Base-by-base conservation (phyloP, 2,329 filamentous ascomycete species). In the Aotearoamyces nothofagi region DNA sequence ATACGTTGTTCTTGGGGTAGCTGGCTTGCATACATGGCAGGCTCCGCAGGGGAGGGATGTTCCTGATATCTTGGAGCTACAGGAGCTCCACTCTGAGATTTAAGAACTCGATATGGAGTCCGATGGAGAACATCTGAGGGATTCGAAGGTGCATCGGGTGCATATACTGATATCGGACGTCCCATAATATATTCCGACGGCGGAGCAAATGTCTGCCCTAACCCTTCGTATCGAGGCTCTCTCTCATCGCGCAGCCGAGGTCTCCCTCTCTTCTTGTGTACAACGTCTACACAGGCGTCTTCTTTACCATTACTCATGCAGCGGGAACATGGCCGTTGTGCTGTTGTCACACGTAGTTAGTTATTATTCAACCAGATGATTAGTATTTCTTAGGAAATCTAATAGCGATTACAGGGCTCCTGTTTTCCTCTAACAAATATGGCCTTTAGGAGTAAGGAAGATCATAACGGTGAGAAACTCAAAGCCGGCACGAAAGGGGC, bases 261-360 rank as follows among this genome's bases (percentile, higher is more conserved):
- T 27, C 81, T 66, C 23, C 81, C 81, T 42, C 81, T 62, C 51
- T 87, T 90, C 53, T 87, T 90, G 53, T 90, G 81, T 46, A 83
- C 77, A 17, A 90, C 80, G 52, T 90, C 81, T 42, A 82, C 62
- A 47, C 81, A 90, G 5, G 74, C 65, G 33, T 84, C 78, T 60
- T 87, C 63, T 44, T 87, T 90, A 35, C 78, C 78, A 45, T 81
- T 82, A 43, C 71, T 71, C 17, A 78, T 57, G 48, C 81, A 90
- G 47, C 81, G 68, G 15, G 76, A 75, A 47, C 81, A 90, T 15
- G 81, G 81, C 32, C 81, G 66, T 51, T 82, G 76, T 28, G 78
- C 73, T 78, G 46, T 45, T 38, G 20, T n/a, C n/a, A n/a, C n/a
- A n/a, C n/a, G n/a, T n/a, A n/a, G n/a, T n/a, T n/a, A n/a, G n/a